Conservation (phyloP, 352 stramenopile genomes). For the Elongisporangium prolatum region DNA sequence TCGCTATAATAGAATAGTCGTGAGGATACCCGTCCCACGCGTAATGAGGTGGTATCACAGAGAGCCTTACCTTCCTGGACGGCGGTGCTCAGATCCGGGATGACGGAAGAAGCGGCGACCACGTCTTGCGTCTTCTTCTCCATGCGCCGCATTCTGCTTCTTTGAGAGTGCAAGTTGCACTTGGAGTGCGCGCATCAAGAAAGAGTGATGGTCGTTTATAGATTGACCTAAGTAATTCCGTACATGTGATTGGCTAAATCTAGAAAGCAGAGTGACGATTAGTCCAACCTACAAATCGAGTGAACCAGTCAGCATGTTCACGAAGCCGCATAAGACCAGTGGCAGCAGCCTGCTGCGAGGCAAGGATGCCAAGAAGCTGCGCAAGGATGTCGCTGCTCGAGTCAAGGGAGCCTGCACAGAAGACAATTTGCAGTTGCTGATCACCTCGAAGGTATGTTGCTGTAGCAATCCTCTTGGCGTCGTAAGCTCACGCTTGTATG, state of each 20-base stretch:
- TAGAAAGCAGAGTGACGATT: too few species aligned
- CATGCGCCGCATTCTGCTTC: slow-evolving; percentile 5
- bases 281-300: not conserved
- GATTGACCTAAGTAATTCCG: too few species aligned
- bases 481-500: too few species aligned
- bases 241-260: too few species aligned
- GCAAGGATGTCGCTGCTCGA: slow-evolving; percentile 41
- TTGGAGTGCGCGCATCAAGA: too few species aligned
- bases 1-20: slow-evolving; percentile 21
- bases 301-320: slow-evolving; percentile 62
- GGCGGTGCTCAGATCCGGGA: slow-evolving; percentile 52
- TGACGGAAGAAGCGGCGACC: slow-evolving; percentile 48
- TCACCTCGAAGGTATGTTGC: slow-evolving; percentile 36
- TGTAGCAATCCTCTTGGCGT: too few species aligned
- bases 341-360: slow-evolving; percentile 78
- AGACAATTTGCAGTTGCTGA: slow-evolving; percentile 34
- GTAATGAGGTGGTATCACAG: not conserved
- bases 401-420: slow-evolving; percentile 28
- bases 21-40: too few species aligned
- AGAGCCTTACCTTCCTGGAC: slow-evolving; percentile 57
- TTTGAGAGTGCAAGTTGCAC: too few species aligned
- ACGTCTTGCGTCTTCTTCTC: slow-evolving; percentile 34
- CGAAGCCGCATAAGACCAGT: slow-evolving; percentile 70
- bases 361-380: slow-evolving; percentile 86
- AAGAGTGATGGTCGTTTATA: too few species aligned